Conservation (phyloP, 768 basidiomycete species). For the Russula sp. region DNA sequence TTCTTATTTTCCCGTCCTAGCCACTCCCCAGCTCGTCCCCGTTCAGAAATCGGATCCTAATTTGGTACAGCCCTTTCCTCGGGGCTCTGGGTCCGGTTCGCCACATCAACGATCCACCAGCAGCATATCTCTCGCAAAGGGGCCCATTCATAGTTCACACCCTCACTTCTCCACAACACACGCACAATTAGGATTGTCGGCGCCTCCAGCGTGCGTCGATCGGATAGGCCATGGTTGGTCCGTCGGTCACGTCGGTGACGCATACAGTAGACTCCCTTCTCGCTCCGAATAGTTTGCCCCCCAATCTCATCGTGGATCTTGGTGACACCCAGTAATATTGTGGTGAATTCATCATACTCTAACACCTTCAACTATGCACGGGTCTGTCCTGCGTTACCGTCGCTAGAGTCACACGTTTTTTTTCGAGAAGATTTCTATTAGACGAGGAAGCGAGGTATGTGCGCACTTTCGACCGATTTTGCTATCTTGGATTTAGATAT, state of each 20-base stretch:
- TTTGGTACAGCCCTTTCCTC: not conserved
- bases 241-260: not conserved
- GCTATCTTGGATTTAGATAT: not conserved
- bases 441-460: not conserved
- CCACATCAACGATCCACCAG: constrained; percentile 7
- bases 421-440: not conserved
- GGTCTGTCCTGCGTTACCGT: not conserved
- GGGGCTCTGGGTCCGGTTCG: not conserved
- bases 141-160: not conserved
- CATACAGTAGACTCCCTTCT: not conserved
- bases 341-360: not conserved
- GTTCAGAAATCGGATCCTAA: not conserved
- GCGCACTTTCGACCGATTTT: not conserved
- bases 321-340: not conserved
- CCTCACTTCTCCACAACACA: not conserved
- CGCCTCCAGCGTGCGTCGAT: not conserved
- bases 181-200: not conserved
- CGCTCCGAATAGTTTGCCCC: constrained; percentile 8
- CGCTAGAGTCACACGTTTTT: not conserved
- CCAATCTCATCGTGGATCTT: constrained; percentile 16
- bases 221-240: not conserved
- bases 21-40: not conserved
- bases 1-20: not conserved
- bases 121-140: constrained; percentile 13
- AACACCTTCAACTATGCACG: not conserved